Evolutionary conservation across 306 rosid species (phyloP).

Genomic region (Cicer bijugum): DNA sequence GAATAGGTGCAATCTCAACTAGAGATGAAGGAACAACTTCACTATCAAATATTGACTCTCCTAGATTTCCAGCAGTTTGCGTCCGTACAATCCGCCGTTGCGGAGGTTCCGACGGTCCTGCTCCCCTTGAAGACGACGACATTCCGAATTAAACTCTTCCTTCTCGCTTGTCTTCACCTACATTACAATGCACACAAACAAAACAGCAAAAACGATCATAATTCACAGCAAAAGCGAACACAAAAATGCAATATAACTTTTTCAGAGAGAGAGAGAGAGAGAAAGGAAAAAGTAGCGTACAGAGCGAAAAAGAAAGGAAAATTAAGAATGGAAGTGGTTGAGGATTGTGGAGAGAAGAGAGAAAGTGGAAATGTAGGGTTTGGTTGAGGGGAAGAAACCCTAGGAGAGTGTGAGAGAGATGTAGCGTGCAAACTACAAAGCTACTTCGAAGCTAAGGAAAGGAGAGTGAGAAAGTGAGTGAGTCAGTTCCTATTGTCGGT

Average conservation of each 20-base stretch:
- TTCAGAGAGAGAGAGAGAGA: not conserved
- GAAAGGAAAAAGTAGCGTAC: not conserved
- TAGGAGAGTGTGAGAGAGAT: constrained; percentile 28
- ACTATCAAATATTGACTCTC: constrained; percentile 85
- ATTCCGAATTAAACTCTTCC: constrained; percentile 41
- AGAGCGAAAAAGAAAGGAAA: not conserved
- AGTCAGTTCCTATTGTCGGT: constrained; percentile 4
- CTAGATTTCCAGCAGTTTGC: constrained; percentile 89
- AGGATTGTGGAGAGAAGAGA: not conserved
- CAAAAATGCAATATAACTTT: too few species aligned
- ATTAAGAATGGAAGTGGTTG: not conserved
- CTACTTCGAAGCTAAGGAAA: constrained; percentile 51
- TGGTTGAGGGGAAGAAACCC: constrained; percentile 51
- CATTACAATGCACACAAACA: not conserved
- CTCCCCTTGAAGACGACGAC: constrained; percentile 68
- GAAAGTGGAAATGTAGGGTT: constrained; percentile 1
- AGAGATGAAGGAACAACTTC: constrained; percentile 96
- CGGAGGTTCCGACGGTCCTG: constrained; percentile 64
- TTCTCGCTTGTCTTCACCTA: not conserved
- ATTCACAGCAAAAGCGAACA: not conserved
- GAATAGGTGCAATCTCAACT: constrained; percentile 86
- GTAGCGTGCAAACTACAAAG: constrained; percentile 45
- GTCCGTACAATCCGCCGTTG: constrained; percentile 78
- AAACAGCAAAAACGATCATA: not conserved
- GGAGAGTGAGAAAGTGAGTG: not conserved